phyloP scores from a whole-genome alignment of 257 asterid genomes.

The Ligustrum vulgare region DNA sequence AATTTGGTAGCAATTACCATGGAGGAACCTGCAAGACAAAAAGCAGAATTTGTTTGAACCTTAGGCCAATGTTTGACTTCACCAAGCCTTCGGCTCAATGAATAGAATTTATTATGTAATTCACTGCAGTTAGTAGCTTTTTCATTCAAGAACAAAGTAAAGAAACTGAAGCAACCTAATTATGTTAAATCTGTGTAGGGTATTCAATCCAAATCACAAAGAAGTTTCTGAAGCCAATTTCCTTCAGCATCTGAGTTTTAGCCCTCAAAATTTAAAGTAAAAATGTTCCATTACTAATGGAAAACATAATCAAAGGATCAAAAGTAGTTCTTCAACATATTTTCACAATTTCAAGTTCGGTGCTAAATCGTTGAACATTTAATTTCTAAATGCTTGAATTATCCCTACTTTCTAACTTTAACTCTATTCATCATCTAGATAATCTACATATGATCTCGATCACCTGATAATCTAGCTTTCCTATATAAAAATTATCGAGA shows the following conservation, averaged over 20 bases:
- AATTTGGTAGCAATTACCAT: constrained; percentile 28
- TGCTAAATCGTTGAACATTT: not conserved
- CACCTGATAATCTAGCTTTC: not conserved
- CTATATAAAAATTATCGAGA: not conserved
- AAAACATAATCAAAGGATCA: not conserved
- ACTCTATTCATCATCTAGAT: not conserved
- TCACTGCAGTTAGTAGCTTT: no score
- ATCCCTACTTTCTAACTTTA: not conserved
- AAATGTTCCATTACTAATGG: not conserved
- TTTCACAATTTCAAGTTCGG: not conserved
- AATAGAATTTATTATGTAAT: not conserved
- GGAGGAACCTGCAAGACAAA: constrained; percentile 24
- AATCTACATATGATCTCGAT: not conserved
- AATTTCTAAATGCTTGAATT: not conserved
- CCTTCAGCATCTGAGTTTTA: not conserved
- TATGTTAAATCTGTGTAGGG: not conserved
- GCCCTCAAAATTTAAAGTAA: not conserved
- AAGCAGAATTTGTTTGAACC: not conserved
- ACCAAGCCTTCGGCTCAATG: not conserved
- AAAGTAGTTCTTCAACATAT: not conserved
- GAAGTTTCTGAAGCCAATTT: not conserved
- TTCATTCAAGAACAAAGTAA: not conserved
- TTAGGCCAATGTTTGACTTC: not conserved
- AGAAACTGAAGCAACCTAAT: not conserved
- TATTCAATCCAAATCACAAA: not conserved